These are phyloP conservation scores for Malassezia furfur DNA, from an alignment of 1,284 basidiomycete genomes.

Conservation along the genomic window DNA sequence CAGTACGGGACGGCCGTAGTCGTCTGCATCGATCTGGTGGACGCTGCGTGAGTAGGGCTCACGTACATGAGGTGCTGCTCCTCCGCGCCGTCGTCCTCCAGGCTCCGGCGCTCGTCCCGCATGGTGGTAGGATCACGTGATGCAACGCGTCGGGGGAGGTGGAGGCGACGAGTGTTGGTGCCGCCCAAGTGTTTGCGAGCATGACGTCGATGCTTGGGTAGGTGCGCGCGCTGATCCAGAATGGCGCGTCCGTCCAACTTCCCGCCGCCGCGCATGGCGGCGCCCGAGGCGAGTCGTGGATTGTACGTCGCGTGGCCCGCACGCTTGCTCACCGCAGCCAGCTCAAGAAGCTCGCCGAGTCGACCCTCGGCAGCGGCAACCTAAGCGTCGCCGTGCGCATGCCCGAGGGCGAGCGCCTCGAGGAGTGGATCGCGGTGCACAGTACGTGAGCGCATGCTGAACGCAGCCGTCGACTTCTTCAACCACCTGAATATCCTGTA, in stretches of 20 bases:
- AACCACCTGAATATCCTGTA: constrained; percentile 49
- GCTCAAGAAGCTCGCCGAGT: constrained; percentile 90
- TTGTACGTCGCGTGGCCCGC: constrained; percentile 13
- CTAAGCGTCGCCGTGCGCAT: constrained; percentile 41
- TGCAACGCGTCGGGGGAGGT: background rate
- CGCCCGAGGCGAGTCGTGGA: constrained; percentile 4
- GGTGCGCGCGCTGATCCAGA: constrained; percentile 1
- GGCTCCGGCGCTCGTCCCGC: background rate
- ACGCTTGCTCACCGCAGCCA: constrained; percentile 51
- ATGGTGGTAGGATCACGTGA: constrained; percentile 10
- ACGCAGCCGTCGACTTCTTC: constrained; percentile 46
- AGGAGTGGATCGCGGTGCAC: constrained; percentile 48
- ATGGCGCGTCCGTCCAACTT: constrained; percentile 8
- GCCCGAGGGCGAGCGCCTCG: constrained; percentile 44
- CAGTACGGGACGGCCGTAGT: constrained; percentile 6
- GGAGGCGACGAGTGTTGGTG: background rate
- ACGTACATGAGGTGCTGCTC: constrained; percentile 14
- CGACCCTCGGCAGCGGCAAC: constrained; percentile 64
- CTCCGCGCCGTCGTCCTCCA: constrained; percentile 9
- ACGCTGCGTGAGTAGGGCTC: background rate
- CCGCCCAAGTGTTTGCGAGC: background rate
- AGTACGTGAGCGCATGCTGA: constrained; percentile 22
- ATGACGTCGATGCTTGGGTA: constrained; percentile 13
- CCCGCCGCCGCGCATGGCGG: constrained; percentile 1
- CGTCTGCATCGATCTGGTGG: constrained; percentile 16